A percentile compares a stretch with the other conserved stretches of the same genome.
These are phyloP conservation scores for Plasmopara viticola DNA, from an alignment of 352 stramenopile species.

Conservation along the genomic window DNA sequence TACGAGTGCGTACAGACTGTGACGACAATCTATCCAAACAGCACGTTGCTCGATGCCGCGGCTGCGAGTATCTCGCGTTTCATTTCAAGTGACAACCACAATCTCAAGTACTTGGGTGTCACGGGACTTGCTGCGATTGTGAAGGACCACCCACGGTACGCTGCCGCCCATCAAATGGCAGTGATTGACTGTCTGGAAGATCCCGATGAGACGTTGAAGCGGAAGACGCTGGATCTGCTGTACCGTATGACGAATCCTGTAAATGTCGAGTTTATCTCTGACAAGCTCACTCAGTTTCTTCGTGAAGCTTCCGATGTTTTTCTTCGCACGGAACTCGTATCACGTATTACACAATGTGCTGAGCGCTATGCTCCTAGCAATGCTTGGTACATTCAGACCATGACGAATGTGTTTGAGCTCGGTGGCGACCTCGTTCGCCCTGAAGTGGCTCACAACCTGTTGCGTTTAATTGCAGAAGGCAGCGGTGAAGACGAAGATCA, in stretches of 20 bases:
- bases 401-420: slow-evolving; percentile 95
- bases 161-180: slow-evolving; percentile 98
- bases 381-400: slow-evolving; percentile 98
- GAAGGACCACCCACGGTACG: slow-evolving; percentile 93
- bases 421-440: slow-evolving; percentile 95
- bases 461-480: slow-evolving; percentile 97
- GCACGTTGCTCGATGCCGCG: slow-evolving; percentile 93
- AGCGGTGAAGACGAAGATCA: slow-evolving; percentile 95
- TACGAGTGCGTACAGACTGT: slow-evolving; percentile 99
- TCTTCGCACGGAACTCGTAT: slow-evolving; percentile 95
- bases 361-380: slow-evolving; percentile 97
- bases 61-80: slow-evolving; percentile 91
- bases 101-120: slow-evolving; percentile 98
- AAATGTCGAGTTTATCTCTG: slow-evolving; percentile 99
- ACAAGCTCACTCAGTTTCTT: slow-evolving; percentile 97
- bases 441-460: slow-evolving; percentile 97
- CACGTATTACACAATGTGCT: slow-evolving; percentile 95
- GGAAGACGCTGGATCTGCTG: slow-evolving; percentile 96
- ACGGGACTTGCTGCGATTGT: slow-evolving; percentile 99
- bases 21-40: slow-evolving; percentile 99
- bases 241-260: slow-evolving; percentile 99
- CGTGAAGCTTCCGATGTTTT: slow-evolving; percentile 96
- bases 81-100: slow-evolving; percentile 94
- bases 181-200: slow-evolving; percentile 99
- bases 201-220: slow-evolving; percentile 98